phyloP scores from a whole-genome alignment of 208 protist genomes.

The Endotrypanum monterogeii region DNA sequence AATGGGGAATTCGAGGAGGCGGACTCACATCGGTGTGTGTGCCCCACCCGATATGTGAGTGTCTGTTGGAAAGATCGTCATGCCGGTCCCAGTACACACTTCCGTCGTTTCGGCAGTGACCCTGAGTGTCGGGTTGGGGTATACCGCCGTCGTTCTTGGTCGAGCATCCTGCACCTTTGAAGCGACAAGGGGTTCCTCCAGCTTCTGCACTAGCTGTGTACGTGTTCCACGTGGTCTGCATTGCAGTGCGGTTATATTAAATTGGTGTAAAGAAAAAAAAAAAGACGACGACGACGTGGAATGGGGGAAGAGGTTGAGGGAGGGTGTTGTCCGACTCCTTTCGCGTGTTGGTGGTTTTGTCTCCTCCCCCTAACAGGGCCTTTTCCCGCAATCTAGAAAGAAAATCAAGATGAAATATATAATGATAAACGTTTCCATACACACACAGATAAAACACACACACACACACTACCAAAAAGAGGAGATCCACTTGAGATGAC shows the following conservation, averaged over 20 bases:
- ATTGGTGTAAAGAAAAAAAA: background rate
- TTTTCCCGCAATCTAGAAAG: too few relatives aligned
- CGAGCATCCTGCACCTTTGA: background rate
- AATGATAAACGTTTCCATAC: too few relatives aligned
- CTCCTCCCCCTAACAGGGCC: too few relatives aligned
- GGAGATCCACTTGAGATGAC: too few relatives aligned
- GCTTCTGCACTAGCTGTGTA: background rate
- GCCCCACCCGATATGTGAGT: background rate
- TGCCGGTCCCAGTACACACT: background rate
- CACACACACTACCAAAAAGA: too few relatives aligned
- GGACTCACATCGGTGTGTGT: slow-evolving; percentile 4
- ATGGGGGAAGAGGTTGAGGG: background rate
- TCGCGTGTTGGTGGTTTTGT: too few relatives aligned
- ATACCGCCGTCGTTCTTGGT: slow-evolving; percentile 21
- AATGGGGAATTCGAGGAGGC: slow-evolving; percentile 11
- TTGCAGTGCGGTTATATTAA: slow-evolving; percentile 5
- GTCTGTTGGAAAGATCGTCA: background rate
- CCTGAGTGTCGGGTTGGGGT: slow-evolving; percentile 5
- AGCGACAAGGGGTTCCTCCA: background rate
- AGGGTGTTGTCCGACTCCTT: too few relatives aligned
- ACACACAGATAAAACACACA: background rate
- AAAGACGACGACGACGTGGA: too few relatives aligned
- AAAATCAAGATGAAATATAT: too few relatives aligned
- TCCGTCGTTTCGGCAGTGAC: slow-evolving; percentile 9
- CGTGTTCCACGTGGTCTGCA: slow-evolving; percentile 6